Percentiles rank a stretch among this genome's conserved stretches.
phyloP scores from a whole-genome alignment of 345 rosid genomes.

The Corchorus capsularis region DNA sequence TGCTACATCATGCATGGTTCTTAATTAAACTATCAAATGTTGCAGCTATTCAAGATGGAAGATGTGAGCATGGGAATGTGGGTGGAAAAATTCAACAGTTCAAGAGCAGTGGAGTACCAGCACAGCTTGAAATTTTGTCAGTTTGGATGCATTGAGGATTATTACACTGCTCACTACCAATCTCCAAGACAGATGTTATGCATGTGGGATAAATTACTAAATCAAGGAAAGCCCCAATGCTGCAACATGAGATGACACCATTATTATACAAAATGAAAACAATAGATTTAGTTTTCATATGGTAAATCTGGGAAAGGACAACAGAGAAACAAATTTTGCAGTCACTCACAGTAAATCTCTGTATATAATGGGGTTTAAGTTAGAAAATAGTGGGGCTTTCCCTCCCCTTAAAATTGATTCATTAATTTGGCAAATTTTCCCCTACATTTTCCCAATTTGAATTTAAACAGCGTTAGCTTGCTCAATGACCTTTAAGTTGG shows the following conservation, averaged over 20 bases:
- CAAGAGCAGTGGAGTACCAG: conserved; percentile 68
- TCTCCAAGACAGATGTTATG: conserved; percentile 95
- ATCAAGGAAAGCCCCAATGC: conserved; percentile 65
- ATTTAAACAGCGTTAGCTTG: no score
- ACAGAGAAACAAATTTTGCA: conserved; percentile 20
- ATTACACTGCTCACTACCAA: conserved; percentile 93
- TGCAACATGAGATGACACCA: conserved; percentile 83
- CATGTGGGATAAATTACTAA: conserved; percentile 77
- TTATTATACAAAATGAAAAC: not conserved
- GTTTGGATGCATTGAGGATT: conserved; percentile 88
- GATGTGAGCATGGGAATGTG: conserved; percentile 99
- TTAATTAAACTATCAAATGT: conserved; percentile 6
- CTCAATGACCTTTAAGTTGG: no score
- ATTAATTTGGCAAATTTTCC: not conserved
- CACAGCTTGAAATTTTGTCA: conserved; percentile 94
- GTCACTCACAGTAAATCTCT: conserved; percentile 19
- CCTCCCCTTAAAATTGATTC: conserved; percentile 2
- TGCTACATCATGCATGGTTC: not conserved
- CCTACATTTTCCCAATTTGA: not conserved
- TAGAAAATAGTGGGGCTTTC: not conserved
- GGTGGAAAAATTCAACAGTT: conserved; percentile 87
- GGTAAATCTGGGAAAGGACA: conserved; percentile 6
- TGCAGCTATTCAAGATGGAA: conserved; percentile 97
- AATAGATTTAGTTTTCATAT: not conserved
- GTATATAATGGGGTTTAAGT: conserved; percentile 12